Percentiles rank a stretch among this genome's conserved stretches.
Evolutionary conservation across 2,329 filamentous ascomycete species (phyloP).

Genomic region (Fusarium buharicum): DNA sequence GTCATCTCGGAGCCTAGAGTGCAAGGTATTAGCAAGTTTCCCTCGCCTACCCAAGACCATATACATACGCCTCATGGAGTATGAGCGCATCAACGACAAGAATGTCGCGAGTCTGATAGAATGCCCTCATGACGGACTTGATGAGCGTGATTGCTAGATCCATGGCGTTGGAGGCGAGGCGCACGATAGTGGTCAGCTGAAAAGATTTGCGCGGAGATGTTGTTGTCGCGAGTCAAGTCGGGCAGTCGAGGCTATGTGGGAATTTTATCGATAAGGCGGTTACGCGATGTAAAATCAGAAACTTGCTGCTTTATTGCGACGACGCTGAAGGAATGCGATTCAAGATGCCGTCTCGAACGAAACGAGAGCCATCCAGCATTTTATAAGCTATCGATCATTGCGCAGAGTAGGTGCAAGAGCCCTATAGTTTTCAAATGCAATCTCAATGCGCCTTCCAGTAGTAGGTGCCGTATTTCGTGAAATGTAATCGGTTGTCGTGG

Average conservation of each 20-base stretch:
- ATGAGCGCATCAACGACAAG: conserved; percentile 88
- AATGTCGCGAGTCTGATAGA: conserved; percentile 86
- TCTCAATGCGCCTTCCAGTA: background rate
- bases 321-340: conserved; percentile 12
- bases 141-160: conserved; percentile 78
- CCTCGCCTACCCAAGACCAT: conserved; percentile 5
- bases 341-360: conserved; percentile 23
- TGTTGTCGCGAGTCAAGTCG: background rate
- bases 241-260: background rate
- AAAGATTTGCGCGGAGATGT: conserved; percentile 1
- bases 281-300: background rate
- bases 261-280: background rate
- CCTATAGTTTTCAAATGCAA: background rate
- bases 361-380: conserved; percentile 30
- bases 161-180: conserved; percentile 49
- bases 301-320: background rate
- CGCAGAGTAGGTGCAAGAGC: background rate
- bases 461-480: background rate
- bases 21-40: conserved; percentile 65
- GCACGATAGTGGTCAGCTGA: background rate
- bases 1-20: conserved; percentile 80
- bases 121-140: conserved; percentile 85
- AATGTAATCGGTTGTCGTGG: background rate
- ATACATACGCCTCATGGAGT: conserved; percentile 78
- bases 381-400: conserved; percentile 29